These are phyloP conservation scores for Thymus mandschuricus DNA, from an alignment of 257 asterid species.

Conservation along the genomic window DNA sequence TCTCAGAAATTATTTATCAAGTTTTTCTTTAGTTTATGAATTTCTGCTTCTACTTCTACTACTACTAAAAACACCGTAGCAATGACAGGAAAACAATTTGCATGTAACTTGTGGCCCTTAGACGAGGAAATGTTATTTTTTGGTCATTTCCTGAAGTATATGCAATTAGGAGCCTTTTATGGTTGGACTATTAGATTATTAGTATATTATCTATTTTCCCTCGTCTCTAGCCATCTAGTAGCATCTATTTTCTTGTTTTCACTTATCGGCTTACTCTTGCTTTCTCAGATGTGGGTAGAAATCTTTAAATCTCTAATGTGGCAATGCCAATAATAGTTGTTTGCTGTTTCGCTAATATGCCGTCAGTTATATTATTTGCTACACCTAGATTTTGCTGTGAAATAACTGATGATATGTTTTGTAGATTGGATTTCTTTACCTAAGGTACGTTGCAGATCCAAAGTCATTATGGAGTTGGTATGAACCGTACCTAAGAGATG, in stretches of 20 bases:
- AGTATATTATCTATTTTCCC: neutral
- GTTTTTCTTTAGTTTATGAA: neutral
- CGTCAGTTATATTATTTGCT: conserved; percentile 16
- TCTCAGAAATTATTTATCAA: neutral
- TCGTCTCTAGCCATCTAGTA: neutral
- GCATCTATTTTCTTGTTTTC: neutral
- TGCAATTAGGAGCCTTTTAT: conserved; percentile 17
- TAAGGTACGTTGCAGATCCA: conserved; percentile 88
- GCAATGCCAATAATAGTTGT: neutral
- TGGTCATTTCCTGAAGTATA: conserved; percentile 18
- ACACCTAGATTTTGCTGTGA: conserved; percentile 21
- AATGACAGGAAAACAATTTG: neutral
- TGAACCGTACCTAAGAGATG: conserved; percentile 90
- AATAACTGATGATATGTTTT: conserved; percentile 25
- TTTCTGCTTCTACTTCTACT: too few relatives aligned
- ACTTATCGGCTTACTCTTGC: neutral
- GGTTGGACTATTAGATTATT: neutral
- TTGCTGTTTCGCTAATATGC: conserved; percentile 14
- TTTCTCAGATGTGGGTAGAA: neutral
- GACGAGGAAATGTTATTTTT: conserved; percentile 4
- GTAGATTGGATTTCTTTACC: conserved; percentile 91
- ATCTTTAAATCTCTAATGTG: neutral
- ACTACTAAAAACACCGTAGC: neutral
- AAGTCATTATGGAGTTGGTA: conserved; percentile 96
- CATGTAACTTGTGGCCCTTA: neutral